Percentiles rank a stretch among this genome's conserved stretches.
phyloP scores from a whole-genome alignment of 2,329 filamentous ascomycete genomes.

The Ophidiomyces ophidiicola region DNA sequence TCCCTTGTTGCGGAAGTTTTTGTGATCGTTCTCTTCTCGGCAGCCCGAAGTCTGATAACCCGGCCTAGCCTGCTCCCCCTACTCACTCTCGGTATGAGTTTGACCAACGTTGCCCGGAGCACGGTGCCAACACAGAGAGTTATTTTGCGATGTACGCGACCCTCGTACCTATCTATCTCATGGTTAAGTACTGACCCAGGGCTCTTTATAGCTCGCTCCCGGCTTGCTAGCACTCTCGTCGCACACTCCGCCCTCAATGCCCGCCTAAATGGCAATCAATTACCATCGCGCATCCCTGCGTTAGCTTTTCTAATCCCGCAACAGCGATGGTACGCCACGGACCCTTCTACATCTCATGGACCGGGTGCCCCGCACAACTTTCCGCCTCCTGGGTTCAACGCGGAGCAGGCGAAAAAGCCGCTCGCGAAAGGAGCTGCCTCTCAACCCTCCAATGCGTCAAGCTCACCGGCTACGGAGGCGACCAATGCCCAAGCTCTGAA shows the following conservation, averaged over 20 bases:
- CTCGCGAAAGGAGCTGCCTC: slow-evolving; percentile 33
- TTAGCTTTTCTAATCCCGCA: slow-evolving; percentile 47
- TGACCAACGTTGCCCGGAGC: slow-evolving; percentile 29
- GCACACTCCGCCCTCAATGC: slow-evolving; percentile 25
- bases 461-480: background rate
- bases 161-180: slow-evolving; percentile 1
- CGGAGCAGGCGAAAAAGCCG: slow-evolving; percentile 80
- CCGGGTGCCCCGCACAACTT: slow-evolving; percentile 37
- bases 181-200: slow-evolving; percentile 1
- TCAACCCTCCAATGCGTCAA: slow-evolving; percentile 7
- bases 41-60: slow-evolving; percentile 8
- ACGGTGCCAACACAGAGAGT: slow-evolving; percentile 13
- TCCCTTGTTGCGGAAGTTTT: slow-evolving; percentile 7
- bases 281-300: slow-evolving; percentile 43
- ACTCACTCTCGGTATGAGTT: slow-evolving; percentile 22
- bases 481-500: slow-evolving; percentile 15
- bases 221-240: slow-evolving; percentile 23
- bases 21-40: slow-evolving; percentile 10
- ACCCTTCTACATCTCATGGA: slow-evolving; percentile 41
- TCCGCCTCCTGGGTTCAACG: slow-evolving; percentile 81
- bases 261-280: slow-evolving; percentile 24
- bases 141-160: slow-evolving; percentile 7
- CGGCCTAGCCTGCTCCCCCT: slow-evolving; percentile 3
- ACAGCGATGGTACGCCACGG: slow-evolving; percentile 42
- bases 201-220: slow-evolving; percentile 23